Conservation (phyloP, 441 rosid species). For the Populus hybrid region DNA sequence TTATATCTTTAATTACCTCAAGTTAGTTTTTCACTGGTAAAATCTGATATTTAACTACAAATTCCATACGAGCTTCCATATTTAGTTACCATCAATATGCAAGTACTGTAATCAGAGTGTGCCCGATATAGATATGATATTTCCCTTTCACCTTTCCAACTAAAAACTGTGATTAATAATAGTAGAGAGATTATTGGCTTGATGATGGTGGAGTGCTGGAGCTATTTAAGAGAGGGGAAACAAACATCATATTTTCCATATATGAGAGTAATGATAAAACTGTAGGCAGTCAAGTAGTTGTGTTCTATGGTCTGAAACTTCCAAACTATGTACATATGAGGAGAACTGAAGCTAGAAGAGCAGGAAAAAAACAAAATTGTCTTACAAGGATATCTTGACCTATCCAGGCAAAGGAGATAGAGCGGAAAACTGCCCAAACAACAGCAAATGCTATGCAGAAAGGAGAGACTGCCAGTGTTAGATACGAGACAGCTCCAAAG, state of each 20-base stretch:
- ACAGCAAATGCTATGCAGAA: slow-evolving; percentile 94
- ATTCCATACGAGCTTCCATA: neutral
- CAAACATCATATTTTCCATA: neutral
- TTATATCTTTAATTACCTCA: neutral
- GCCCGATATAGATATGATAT: neutral
- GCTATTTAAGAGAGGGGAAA: neutral
- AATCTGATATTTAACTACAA: neutral
- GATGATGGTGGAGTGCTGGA: neutral
- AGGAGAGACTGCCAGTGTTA: slow-evolving; percentile 87
- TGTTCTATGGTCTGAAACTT: neutral
- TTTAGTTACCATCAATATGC: neutral
- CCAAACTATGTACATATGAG: neutral
- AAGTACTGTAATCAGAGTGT: neutral
- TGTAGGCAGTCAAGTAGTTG: neutral
- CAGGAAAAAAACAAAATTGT: slow-evolving; percentile 8
- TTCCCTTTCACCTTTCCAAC: neutral
- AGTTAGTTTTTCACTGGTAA: neutral
- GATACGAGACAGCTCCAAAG: slow-evolving; percentile 82
- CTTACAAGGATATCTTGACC: slow-evolving; percentile 55
- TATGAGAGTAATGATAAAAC: neutral
- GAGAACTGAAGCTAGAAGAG: neutral
- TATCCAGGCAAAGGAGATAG: slow-evolving; percentile 50
- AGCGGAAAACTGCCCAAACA: slow-evolving; percentile 75
- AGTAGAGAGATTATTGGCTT: neutral
- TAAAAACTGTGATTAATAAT: neutral